Percentiles rank a stretch among this genome's conserved stretches.
Conservation (phyloP, 768 basidiomycete species). For the Mycena olivaceomarginata region DNA sequence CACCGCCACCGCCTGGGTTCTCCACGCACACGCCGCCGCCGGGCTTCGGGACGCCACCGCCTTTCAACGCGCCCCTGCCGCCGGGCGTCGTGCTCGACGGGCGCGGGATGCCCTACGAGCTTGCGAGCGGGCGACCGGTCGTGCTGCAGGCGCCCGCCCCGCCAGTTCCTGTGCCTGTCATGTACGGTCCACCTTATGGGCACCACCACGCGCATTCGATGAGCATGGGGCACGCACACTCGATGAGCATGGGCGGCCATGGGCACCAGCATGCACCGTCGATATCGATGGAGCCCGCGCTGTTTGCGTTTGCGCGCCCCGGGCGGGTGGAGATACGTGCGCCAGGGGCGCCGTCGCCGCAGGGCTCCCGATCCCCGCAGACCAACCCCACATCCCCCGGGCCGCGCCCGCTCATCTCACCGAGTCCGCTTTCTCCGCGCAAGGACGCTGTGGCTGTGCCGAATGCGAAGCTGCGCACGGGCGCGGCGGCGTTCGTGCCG, state of each 20-base stretch:
- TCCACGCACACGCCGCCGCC: conserved; percentile 19
- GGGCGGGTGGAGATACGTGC: conserved; percentile 41
- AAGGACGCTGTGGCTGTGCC: background rate
- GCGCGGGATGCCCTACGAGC: conserved; percentile 88
- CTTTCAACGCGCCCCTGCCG: conserved; percentile 77
- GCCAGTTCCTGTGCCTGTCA: conserved; percentile 73
- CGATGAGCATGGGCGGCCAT: conserved; percentile 6
- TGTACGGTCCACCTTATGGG: conserved; percentile 60
- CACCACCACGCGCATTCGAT: conserved; percentile 51
- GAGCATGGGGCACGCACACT: conserved; percentile 27
- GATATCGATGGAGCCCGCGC: conserved; percentile 15
- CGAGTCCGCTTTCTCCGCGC: conserved; percentile 19
- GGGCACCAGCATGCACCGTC: background rate
- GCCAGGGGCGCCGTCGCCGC: conserved; percentile 15
- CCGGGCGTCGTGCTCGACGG: conserved; percentile 84
- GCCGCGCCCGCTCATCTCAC: conserved; percentile 28
- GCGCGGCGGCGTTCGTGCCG: conserved; percentile 71
- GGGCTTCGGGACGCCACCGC: conserved; percentile 64
- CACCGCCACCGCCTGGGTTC: conserved; percentile 17
- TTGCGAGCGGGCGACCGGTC: conserved; percentile 88
- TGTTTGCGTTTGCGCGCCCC: conserved; percentile 43
- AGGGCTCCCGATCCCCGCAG: background rate
- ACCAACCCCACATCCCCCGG: background rate
- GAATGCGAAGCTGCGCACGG: conserved; percentile 64
- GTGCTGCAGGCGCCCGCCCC: conserved; percentile 75